Evolutionary conservation across 2,329 filamentous ascomycete species (phyloP).

Genomic region (Cercospora sesami): DNA sequence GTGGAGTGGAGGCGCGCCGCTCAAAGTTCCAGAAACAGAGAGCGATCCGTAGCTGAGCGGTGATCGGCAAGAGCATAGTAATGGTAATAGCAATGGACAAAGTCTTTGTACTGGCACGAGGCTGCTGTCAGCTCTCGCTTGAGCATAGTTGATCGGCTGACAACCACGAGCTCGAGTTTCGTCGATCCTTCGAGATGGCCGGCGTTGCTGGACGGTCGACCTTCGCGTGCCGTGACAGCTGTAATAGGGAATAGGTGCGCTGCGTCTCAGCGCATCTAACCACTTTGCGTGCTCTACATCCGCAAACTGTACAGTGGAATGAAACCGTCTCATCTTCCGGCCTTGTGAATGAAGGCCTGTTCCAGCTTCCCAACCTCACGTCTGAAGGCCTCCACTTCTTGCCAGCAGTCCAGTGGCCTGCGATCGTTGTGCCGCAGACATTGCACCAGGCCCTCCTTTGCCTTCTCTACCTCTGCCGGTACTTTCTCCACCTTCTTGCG

Average conservation of each 20-base stretch:
- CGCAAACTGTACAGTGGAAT: constrained; percentile 1
- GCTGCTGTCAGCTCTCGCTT: background rate
- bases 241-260: background rate
- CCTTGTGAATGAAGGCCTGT: constrained; percentile 81
- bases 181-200: background rate
- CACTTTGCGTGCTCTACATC: constrained; percentile 1
- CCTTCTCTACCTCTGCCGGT: constrained; percentile 70
- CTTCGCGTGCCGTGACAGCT: background rate
- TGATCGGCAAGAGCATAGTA: background rate
- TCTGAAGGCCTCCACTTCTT: constrained; percentile 89
- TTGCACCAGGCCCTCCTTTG: constrained; percentile 72
- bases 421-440: constrained; percentile 84
- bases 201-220: background rate
- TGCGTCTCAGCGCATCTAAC: background rate
- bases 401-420: constrained; percentile 89
- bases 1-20: background rate
- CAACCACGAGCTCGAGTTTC: background rate
- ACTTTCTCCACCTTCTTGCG: constrained; percentile 62
- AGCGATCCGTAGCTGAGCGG: background rate
- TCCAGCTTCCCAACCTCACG: constrained; percentile 83
- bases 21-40: background rate
- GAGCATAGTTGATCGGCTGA: background rate
- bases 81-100: constrained; percentile 6
- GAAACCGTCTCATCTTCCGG: constrained; percentile 49
- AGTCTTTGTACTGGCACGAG: constrained; percentile 8